Conservation (phyloP, 2,329 filamentous ascomycete genomes). For the Alternaria alternata region DNA sequence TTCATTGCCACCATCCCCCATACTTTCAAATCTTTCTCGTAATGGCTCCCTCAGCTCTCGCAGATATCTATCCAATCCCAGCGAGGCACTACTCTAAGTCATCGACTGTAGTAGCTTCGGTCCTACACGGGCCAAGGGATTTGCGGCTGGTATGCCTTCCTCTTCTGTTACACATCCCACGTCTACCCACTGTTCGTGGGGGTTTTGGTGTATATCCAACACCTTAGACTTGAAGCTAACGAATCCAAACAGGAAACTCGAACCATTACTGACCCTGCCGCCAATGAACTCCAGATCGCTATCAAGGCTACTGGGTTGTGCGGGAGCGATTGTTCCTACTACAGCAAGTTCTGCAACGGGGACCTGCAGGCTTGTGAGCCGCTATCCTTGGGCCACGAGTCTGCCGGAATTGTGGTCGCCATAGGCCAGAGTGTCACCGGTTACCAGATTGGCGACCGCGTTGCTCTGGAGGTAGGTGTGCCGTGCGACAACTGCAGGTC, state of each 20-base stretch:
- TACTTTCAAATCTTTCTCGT: constrained; percentile 38
- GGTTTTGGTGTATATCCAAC: constrained; percentile 31
- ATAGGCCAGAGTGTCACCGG: constrained; percentile 49
- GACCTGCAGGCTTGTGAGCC: constrained; percentile 72
- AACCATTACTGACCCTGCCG: constrained; percentile 61
- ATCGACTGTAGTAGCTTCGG: constrained; percentile 50
- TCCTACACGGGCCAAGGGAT: constrained; percentile 54
- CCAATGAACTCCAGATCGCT: constrained; percentile 69
- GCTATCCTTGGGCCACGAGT: constrained; percentile 63
- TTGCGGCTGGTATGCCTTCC: constrained; percentile 52
- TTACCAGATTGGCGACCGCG: constrained; percentile 52
- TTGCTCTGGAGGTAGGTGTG: constrained; percentile 53
- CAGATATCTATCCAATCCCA: constrained; percentile 51
- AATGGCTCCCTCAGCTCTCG: constrained; percentile 53
- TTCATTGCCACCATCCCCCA: constrained; percentile 29
- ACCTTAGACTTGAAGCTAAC: constrained; percentile 32
- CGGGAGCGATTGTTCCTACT: constrained; percentile 75
- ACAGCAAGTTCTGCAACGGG: constrained; percentile 76
- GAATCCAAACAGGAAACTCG: constrained; percentile 61
- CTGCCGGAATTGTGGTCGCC: constrained; percentile 50
- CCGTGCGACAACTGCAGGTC: constrained; percentile 54
- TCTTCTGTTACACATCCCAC: constrained; percentile 46
- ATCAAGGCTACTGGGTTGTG: constrained; percentile 73
- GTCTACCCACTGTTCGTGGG: constrained; percentile 42
- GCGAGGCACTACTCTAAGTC: constrained; percentile 50